Evolutionary conservation across 2,329 filamentous ascomycete species (phyloP).

Genomic region (Massarina eburnea): DNA sequence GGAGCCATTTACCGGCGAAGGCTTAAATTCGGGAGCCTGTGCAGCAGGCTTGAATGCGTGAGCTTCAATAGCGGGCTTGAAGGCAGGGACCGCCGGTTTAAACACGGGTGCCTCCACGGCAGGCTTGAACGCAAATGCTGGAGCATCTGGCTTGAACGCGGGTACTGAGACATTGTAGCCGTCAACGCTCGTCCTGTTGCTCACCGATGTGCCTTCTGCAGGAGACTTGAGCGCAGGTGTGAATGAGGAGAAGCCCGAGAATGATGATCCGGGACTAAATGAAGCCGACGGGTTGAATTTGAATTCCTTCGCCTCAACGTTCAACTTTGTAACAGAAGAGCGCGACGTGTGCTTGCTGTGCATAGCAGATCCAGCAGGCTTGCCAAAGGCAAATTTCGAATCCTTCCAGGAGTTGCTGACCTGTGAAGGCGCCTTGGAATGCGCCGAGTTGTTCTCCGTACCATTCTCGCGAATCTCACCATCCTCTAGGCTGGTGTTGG

Average conservation of each 20-base stretch:
- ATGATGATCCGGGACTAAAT: conserved; percentile 51
- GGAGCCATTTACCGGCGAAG: conserved; percentile 49
- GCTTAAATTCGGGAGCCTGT: conserved; percentile 40
- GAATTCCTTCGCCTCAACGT: conserved; percentile 88
- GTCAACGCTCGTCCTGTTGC: conserved; percentile 42
- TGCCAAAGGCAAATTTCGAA: conserved; percentile 37
- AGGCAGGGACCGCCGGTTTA: conserved; percentile 63
- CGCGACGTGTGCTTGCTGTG: conserved; percentile 66
- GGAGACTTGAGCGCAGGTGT: conserved; percentile 46
- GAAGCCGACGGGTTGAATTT: conserved; percentile 64
- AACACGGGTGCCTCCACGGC: conserved; percentile 71
- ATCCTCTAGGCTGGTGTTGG: conserved; percentile 42
- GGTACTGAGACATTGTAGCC: conserved; percentile 66
- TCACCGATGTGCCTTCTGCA: conserved; percentile 51
- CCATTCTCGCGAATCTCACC: conserved; percentile 22
- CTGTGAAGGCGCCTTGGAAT: conserved; percentile 40
- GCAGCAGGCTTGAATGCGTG: conserved; percentile 26
- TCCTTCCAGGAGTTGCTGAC: conserved; percentile 41
- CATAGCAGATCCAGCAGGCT: conserved; percentile 27
- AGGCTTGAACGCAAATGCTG: conserved; percentile 69
- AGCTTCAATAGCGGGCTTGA: conserved; percentile 58
- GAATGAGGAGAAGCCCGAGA: conserved; percentile 44
- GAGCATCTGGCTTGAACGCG: conserved; percentile 68
- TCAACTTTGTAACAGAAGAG: conserved; percentile 74
- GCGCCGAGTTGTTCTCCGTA: conserved; percentile 23